Percentiles rank a stretch among this genome's conserved stretches.
Evolutionary conservation across 108 stramenopile species (phyloP).

Genomic region (Skeletonema menzelii): DNA sequence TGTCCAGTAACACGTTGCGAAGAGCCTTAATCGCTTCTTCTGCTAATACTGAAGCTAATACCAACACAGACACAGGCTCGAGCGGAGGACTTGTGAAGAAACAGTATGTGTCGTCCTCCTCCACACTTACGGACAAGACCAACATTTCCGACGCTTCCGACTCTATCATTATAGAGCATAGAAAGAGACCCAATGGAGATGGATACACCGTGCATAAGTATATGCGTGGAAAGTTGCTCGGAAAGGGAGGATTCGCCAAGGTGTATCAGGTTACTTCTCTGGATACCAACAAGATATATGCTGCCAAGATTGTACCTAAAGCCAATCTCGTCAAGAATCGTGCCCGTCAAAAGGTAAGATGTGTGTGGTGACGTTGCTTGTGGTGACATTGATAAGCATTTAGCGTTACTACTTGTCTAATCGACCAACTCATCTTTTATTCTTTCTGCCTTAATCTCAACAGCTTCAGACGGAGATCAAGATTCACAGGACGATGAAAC

Average conservation of each 20-base stretch:
- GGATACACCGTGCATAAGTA: slow-evolving; percentile 86
- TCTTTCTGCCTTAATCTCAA: background rate
- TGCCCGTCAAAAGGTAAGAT: slow-evolving; percentile 88
- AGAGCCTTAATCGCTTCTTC: slow-evolving; percentile 13
- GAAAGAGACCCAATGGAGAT: slow-evolving; percentile 73
- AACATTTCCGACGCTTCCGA: slow-evolving; percentile 6
- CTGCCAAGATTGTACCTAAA: slow-evolving; percentile 94
- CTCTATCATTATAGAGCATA: slow-evolving; percentile 67
- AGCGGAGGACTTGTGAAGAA: background rate
- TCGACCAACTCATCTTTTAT: background rate
- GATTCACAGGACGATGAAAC: slow-evolving; percentile 95
- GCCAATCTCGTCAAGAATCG: slow-evolving; percentile 87
- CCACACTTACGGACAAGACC: background rate
- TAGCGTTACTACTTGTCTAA: background rate
- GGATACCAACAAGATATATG: slow-evolving; percentile 83
- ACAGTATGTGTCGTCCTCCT: slow-evolving; percentile 5
- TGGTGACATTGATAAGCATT: too few species aligned
- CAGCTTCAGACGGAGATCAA: slow-evolving; percentile 99
- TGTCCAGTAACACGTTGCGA: slow-evolving; percentile 40
- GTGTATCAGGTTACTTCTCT: slow-evolving; percentile 86
- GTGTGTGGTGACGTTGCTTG: slow-evolving; percentile 2
- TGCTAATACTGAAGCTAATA: slow-evolving; percentile 15
- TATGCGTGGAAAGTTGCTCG: slow-evolving; percentile 77
- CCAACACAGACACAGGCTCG: background rate
- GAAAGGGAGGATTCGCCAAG: slow-evolving; percentile 95